A percentile compares a stretch with the other conserved stretches of the same genome.
Conservation (phyloP, 2,329 filamentous ascomycete species). For the Aspergillus sp. region DNA sequence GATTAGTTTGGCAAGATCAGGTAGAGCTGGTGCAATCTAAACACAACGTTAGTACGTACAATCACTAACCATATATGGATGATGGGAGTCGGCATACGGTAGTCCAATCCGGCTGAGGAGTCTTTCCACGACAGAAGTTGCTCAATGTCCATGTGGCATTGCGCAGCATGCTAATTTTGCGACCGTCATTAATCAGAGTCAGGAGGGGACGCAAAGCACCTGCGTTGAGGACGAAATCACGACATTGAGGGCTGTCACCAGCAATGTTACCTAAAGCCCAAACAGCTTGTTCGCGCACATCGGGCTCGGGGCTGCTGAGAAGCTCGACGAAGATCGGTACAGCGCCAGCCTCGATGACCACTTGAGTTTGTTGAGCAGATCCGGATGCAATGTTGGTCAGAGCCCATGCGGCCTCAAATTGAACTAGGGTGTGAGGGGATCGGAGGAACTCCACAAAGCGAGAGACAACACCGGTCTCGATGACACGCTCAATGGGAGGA, state of each 20-base stretch:
- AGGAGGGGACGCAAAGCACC: constrained; percentile 90
- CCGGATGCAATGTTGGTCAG: constrained; percentile 99
- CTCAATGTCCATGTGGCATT: constrained; percentile 99
- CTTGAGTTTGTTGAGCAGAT: constrained; percentile 94
- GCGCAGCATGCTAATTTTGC: constrained; percentile 97
- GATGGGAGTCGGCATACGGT: constrained; percentile 63
- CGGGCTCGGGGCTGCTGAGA: constrained; percentile 90
- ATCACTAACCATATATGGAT: neutral
- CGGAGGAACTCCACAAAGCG: constrained; percentile 98
- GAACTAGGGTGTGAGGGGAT: constrained; percentile 95
- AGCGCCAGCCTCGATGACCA: constrained; percentile 96
- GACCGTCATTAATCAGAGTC: constrained; percentile 88
- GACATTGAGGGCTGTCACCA: constrained; percentile 94
- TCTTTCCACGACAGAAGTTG: constrained; percentile 99
- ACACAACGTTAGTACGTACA: constrained; percentile 6
- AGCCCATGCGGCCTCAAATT: constrained; percentile 99
- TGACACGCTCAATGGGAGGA: constrained; percentile 97
- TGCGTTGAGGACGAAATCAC: constrained; percentile 90
- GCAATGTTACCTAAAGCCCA: constrained; percentile 99
- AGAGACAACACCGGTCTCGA: constrained; percentile 96
- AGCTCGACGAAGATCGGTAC: constrained; percentile 99
- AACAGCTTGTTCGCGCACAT: constrained; percentile 96
- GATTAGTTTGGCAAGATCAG: constrained; percentile 93
- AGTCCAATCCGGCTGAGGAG: constrained; percentile 95
- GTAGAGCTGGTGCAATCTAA: constrained; percentile 90